Percentiles rank a stretch among this genome's conserved stretches.
These are phyloP conservation scores for Hypoxylon fuscum DNA, from an alignment of 495 filamentous ascomycete genomes.

Conservation along the genomic window DNA sequence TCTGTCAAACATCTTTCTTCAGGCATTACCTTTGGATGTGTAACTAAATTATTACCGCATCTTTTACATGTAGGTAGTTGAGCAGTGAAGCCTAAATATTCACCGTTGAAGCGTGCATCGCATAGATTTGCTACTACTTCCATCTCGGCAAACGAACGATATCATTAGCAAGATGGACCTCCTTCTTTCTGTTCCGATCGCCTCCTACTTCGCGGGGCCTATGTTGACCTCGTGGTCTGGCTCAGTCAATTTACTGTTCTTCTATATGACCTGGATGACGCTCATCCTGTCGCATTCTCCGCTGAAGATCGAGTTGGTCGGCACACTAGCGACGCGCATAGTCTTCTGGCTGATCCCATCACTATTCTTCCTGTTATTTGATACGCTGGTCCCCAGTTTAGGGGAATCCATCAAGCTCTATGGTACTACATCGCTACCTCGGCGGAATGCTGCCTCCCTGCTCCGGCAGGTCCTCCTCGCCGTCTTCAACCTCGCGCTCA, in stretches of 20 bases:
- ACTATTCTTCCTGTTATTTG: constrained; percentile 75
- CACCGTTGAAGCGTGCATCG: not conserved
- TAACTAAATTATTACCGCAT: constrained; percentile 1
- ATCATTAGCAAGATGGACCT: constrained; percentile 60
- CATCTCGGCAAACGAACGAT: not conserved
- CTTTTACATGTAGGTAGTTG: not conserved
- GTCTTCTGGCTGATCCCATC: constrained; percentile 80
- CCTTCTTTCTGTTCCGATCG: constrained; percentile 74
- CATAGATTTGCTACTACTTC: not conserved
- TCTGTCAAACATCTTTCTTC: constrained; percentile 1
- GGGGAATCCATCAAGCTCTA: constrained; percentile 74
- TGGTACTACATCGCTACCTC: constrained; percentile 70
- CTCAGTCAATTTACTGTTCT: constrained; percentile 85
- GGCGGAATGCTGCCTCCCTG: constrained; percentile 54
- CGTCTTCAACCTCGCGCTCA: constrained; percentile 71
- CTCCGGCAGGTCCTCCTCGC: constrained; percentile 61
- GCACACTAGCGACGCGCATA: constrained; percentile 71
- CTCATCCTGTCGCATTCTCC: constrained; percentile 80
- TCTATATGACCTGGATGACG: constrained; percentile 90
- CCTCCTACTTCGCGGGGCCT: constrained; percentile 69
- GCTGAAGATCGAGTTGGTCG: constrained; percentile 78
- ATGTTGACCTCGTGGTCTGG: constrained; percentile 72
- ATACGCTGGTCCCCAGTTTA: constrained; percentile 72
- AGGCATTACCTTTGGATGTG: constrained; percentile 6
- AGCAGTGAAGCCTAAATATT: not conserved